Conservation (phyloP, 768 basidiomycete genomes). For the Gloeophyllum trabeum region DNA sequence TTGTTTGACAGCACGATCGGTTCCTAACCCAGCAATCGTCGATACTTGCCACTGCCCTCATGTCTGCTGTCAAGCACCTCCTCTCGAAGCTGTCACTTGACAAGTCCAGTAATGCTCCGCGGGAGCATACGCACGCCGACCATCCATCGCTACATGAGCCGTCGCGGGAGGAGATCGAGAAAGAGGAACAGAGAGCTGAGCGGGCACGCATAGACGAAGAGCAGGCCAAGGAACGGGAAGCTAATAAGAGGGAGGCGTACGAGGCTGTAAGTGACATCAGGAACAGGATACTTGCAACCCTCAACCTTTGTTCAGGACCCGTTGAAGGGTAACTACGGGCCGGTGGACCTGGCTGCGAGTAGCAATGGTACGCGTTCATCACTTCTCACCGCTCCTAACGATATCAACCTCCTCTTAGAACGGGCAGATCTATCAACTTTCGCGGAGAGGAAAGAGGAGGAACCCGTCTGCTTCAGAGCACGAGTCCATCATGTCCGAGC, state of each 20-base stretch:
- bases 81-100: too few relatives aligned
- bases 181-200: too few relatives aligned
- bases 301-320: not conserved
- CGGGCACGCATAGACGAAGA: too few relatives aligned
- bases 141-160: too few relatives aligned
- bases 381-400: not conserved
- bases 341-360: not conserved
- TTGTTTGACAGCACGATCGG: too few relatives aligned
- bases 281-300: not conserved
- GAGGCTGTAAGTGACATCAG: not conserved
- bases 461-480: not conserved
- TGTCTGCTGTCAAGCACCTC: too few relatives aligned
- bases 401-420: not conserved
- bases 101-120: too few relatives aligned
- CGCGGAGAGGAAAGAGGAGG: not conserved
- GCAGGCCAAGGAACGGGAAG: slow-evolving; percentile 8
- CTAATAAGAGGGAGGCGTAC: slow-evolving; percentile 1
- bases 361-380: not conserved
- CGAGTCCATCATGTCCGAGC: not conserved
- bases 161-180: too few relatives aligned
- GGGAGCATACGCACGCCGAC: too few relatives aligned
- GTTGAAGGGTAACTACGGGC: not conserved
- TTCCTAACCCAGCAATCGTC: too few relatives aligned
- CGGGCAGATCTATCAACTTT: not conserved
- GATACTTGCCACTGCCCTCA: too few relatives aligned